Evolutionary conservation across 805 yeast genomes (phyloP), one percentile per base, ranked within the genome.

Genomic region (Pichia insulana): DNA sequence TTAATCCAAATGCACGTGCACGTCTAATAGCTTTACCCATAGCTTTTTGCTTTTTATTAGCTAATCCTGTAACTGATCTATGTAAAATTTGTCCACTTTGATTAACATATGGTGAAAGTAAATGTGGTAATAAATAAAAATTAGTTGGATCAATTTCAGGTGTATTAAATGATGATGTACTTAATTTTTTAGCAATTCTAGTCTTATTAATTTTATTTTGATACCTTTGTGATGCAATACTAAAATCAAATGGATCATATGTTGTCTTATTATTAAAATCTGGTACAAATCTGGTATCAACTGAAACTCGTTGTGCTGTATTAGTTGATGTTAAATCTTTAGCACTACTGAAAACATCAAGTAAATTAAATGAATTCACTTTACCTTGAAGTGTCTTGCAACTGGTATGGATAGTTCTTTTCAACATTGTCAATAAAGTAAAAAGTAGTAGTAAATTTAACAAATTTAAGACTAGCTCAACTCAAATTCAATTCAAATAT

Each of bases 191-290:
- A 44, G 31, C 49, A 12, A 39, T 44, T 25, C 42, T 44, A 10
- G 45, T 32, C 18, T 39, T 44, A 15, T 30, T 16, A 10, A 53
- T 42, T 48, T 67, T 70, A 48, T 59, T 67, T 37, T 75, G 79
- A 51, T 76, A 71, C 46, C 70, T 67, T 31, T 75, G 53, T 50
- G 73, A 75, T 36, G 80, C 75, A 54, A 76, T 61, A 26, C 84
- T 74, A 52, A 86, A 85, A 59, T 85, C 95, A 62, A 80, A 81
- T 40, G 96, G 92, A 52, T 83, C 90, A 57, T 87, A 87, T 0
- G 76, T 73, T 4, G 72, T 63, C 37, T 61, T 69, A 54, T 66
- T 71, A 30, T 70, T 61, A 45, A 73, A 68, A 9, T 49, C 44
- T 39, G 65, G 61, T 48, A 63, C 61, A 40, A 74, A 68, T 48